Evolutionary conservation across 169 alveolate genomes (phyloP).

Genomic region (Theileria annulata): DNA sequence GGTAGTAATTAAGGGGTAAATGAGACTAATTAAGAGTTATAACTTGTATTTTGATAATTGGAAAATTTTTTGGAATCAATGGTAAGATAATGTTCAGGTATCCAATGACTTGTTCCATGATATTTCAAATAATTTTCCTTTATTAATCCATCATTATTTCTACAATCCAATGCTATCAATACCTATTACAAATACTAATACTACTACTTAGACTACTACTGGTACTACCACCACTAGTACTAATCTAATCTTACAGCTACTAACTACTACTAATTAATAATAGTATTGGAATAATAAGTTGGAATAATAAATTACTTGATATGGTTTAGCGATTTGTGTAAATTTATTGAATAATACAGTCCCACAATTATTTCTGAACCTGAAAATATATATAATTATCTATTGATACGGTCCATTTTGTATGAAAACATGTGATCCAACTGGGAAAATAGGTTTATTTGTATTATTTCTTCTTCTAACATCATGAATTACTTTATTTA

Average conservation of each 20-base stretch:
- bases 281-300: neutral
- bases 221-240: neutral
- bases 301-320: constrained; percentile 5
- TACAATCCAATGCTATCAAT: constrained; percentile 54
- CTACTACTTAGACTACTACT: too few relatives aligned
- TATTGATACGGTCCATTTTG: constrained; percentile 26
- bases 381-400: neutral
- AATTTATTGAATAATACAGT: constrained; percentile 46
- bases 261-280: too few relatives aligned
- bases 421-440: constrained; percentile 52
- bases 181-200: constrained; percentile 39
- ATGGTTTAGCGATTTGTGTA: constrained; percentile 52
- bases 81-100: constrained; percentile 33
- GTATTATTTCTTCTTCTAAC: constrained; percentile 13
- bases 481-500: constrained; percentile 28
- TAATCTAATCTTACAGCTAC: neutral
- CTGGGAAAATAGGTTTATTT: constrained; percentile 24
- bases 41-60: neutral
- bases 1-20: too few relatives aligned
- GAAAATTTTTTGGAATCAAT: neutral
- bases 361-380: constrained; percentile 36
- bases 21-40: too few relatives aligned
- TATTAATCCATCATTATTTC: constrained; percentile 53
- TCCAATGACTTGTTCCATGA: constrained; percentile 52
- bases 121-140: neutral